These are phyloP conservation scores for Rutstroemia sp. DNA, from an alignment of 2,329 filamentous ascomycete genomes.

Conservation along the genomic window DNA sequence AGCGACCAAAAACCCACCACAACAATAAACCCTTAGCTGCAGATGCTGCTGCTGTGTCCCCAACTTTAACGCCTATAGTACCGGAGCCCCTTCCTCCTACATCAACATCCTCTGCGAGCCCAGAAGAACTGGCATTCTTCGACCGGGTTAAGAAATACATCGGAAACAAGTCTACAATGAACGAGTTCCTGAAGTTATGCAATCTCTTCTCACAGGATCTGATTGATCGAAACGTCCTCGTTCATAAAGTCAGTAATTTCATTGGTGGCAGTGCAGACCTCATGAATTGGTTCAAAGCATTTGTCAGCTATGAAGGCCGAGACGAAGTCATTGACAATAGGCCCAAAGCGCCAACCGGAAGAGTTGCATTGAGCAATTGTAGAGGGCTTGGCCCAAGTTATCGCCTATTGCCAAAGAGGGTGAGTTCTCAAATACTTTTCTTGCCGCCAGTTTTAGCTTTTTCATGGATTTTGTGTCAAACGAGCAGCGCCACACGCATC, in stretches of 20 bases:
- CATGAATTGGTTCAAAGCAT: conserved; percentile 80
- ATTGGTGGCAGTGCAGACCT: conserved; percentile 84
- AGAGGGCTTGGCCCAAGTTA: conserved; percentile 95
- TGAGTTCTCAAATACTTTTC: conserved; percentile 32
- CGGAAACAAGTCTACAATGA: conserved; percentile 84
- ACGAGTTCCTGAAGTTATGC: conserved; percentile 93
- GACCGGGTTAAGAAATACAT: conserved; percentile 96
- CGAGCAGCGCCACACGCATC: neutral
- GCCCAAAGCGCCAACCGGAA: conserved; percentile 65
- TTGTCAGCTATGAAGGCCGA: conserved; percentile 69
- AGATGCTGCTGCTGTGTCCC: conserved; percentile 49
- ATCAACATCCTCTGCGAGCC: conserved; percentile 62
- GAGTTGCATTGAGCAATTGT: conserved; percentile 92
- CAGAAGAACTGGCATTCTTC: conserved; percentile 88
- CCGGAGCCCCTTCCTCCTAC: conserved; percentile 81
- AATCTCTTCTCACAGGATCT: conserved; percentile 92
- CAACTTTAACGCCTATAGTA: conserved; percentile 79
- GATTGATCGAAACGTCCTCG: conserved; percentile 76
- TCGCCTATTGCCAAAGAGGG: conserved; percentile 77
- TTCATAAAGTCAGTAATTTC: conserved; percentile 76
- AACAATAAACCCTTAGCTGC: conserved; percentile 29
- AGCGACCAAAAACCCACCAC: conserved; percentile 68
- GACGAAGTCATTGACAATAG: conserved; percentile 75
- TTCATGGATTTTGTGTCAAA: neutral
- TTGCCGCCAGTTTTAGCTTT: neutral